A percentile compares a stretch with the other conserved stretches of the same genome.
Evolutionary conservation across 192 early-diverging fungal species (phyloP).

Genomic region (Coemansia brasiliensis): DNA sequence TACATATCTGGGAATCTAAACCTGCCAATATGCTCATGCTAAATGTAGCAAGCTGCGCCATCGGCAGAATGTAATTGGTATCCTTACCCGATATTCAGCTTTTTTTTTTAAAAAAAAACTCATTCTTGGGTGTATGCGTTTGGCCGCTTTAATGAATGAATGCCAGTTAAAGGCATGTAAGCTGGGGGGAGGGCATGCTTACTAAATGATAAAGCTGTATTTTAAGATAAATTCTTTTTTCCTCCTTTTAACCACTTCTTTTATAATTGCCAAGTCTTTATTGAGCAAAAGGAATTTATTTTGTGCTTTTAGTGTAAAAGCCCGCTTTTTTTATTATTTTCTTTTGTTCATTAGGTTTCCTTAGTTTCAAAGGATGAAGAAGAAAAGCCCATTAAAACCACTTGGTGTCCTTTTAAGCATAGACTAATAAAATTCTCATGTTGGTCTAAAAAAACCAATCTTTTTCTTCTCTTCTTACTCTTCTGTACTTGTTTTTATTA

Average conservation of each 20-base stretch:
- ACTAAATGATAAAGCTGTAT: too few relatives aligned
- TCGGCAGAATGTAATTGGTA: too few relatives aligned
- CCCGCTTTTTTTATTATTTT: too few relatives aligned
- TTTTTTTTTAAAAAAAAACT: too few relatives aligned
- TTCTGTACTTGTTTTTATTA: slow-evolving; percentile 1
- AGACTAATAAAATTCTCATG: neutral
- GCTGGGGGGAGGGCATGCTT: too few relatives aligned
- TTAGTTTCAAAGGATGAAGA: neutral
- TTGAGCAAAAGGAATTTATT: neutral
- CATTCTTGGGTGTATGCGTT: too few relatives aligned
- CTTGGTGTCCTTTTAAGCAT: neutral
- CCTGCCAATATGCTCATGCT: too few relatives aligned
- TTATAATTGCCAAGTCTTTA: neutral
- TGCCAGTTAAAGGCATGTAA: too few relatives aligned
- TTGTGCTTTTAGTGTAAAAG: neutral
- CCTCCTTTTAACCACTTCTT: neutral
- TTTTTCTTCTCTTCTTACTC: neutral
- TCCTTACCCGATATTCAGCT: neutral
- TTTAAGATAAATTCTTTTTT: slow-evolving; percentile 1
- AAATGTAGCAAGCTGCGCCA: too few relatives aligned
- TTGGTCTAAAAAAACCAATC: neutral
- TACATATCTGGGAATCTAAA: too few relatives aligned
- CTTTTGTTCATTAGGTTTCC: too few relatives aligned
- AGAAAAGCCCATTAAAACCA: neutral
- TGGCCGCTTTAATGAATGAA: too few relatives aligned